phyloP scores from a whole-genome alignment of 768 basidiomycete species.

The Leucocoprinus leucothites region DNA sequence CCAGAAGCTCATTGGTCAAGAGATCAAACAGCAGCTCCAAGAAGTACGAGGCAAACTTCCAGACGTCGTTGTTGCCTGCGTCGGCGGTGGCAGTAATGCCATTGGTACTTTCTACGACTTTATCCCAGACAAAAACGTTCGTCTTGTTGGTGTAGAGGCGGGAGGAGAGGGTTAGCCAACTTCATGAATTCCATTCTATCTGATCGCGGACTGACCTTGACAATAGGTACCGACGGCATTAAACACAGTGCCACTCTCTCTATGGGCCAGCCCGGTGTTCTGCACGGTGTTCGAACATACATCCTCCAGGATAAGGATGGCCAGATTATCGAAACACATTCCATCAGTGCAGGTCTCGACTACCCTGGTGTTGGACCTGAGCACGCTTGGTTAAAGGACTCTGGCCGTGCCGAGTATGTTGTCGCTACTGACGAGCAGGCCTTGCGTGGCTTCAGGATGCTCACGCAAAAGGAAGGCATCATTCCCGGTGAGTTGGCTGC shows the following conservation, averaged over 20 bases:
- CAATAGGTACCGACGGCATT: constrained; percentile 73
- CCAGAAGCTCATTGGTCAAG: constrained; percentile 91
- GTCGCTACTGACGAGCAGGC: constrained; percentile 94
- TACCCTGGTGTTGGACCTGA: constrained; percentile 98
- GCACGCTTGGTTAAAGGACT: constrained; percentile 96
- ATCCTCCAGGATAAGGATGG: constrained; percentile 85
- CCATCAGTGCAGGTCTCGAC: constrained; percentile 93
- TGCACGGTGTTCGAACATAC: constrained; percentile 96
- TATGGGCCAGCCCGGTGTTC: constrained; percentile 87
- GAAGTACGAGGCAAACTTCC: constrained; percentile 80
- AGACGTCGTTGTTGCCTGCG: constrained; percentile 93
- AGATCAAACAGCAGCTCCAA: constrained; percentile 86
- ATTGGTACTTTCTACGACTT: constrained; percentile 99
- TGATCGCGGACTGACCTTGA: background rate
- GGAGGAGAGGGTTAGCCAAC: constrained; percentile 81
- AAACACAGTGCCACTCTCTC: constrained; percentile 92
- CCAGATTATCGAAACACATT: constrained; percentile 97
- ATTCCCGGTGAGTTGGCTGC: constrained; percentile 69
- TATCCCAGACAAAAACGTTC: constrained; percentile 81
- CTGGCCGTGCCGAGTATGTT: constrained; percentile 89
- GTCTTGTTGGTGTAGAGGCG: constrained; percentile 92
- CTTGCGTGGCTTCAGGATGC: constrained; percentile 85
- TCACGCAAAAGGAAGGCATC: constrained; percentile 93
- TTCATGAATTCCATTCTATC: background rate
- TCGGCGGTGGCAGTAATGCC: constrained; percentile 96